phyloP scores from a whole-genome alignment of 176 grass and related monocot species.

The Zizania latifolia region DNA sequence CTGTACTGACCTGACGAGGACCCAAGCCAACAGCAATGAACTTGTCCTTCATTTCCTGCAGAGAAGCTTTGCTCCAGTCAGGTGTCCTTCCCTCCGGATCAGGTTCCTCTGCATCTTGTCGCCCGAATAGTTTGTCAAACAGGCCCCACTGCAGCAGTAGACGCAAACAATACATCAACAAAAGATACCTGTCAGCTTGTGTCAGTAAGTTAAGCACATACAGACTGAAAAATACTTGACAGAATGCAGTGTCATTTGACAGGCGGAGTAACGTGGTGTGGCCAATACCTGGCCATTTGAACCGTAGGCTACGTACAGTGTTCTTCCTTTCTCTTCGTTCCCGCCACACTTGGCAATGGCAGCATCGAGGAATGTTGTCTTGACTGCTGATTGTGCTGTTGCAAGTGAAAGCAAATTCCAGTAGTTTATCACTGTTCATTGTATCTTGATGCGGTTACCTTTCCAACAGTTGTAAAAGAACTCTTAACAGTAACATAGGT shows the following conservation, averaged over 20 bases:
- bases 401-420: constrained; percentile 8
- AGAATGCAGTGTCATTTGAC: not conserved
- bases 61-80: constrained; percentile 78
- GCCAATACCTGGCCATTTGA: constrained; percentile 87
- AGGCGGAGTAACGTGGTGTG: not conserved
- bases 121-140: constrained; percentile 80
- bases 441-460: not conserved
- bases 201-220: not conserved
- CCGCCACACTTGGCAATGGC: constrained; percentile 88
- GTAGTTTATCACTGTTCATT: not conserved
- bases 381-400: constrained; percentile 84
- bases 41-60: constrained; percentile 88
- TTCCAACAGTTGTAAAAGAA: not conserved
- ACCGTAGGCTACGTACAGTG: constrained; percentile 79
- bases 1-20: constrained; percentile 73
- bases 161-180: not conserved
- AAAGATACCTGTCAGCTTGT: not conserved
- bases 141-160: constrained; percentile 68
- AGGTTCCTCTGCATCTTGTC: constrained; percentile 55
- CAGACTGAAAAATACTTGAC: not conserved
- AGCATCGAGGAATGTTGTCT: constrained; percentile 77
- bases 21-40: constrained; percentile 68
- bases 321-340: constrained; percentile 86
- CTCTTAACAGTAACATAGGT: not conserved
- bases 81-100: constrained; percentile 90